These are phyloP conservation scores for Phytopythium helicoides DNA, from an alignment of 352 stramenopile genomes.

Conservation along the genomic window DNA sequence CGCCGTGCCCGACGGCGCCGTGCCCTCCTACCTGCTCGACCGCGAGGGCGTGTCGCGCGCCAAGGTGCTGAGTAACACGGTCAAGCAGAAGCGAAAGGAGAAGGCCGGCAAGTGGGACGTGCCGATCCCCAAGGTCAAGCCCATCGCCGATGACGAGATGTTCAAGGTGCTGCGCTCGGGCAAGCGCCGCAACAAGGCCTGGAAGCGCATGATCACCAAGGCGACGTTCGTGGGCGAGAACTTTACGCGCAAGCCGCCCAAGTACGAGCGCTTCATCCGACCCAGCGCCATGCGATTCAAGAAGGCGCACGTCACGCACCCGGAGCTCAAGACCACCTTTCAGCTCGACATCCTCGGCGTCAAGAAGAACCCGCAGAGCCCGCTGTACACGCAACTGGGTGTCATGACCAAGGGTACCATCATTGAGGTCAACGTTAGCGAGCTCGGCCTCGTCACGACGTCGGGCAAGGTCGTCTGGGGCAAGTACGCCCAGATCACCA, in stretches of 20 bases:
- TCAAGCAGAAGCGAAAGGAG: conserved; percentile 99
- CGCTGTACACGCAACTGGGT: conserved; percentile 97
- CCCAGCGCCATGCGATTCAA: conserved; percentile 99
- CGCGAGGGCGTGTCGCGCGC: conserved; percentile 97
- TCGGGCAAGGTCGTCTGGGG: conserved; percentile 99
- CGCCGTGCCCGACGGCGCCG: conserved; percentile 93
- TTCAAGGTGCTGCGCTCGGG: conserved; percentile 98
- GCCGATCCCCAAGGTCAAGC: conserved; percentile 97
- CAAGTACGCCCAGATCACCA: conserved; percentile 99
- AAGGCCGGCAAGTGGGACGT: conserved; percentile 99
- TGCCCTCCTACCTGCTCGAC: conserved; percentile 99
- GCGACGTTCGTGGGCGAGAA: conserved; percentile 99
- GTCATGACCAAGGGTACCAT: conserved; percentile 99
- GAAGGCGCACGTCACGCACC: conserved; percentile 99
- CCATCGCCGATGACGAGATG: conserved; percentile 99
- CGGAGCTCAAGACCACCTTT: conserved; percentile 99
- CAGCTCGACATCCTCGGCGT: conserved; percentile 99
- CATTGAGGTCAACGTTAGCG: conserved; percentile 98
- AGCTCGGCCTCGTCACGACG: conserved; percentile 98
- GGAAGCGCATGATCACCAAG: conserved; percentile 91
- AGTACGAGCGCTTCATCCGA: conserved; percentile 99
- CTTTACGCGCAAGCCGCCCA: conserved; percentile 99
- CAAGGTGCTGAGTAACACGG: conserved; percentile 99
- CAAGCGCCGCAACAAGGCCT: conserved; percentile 94
- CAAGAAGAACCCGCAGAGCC: conserved; percentile 99